Percentiles rank a stretch among this genome's conserved stretches.
Conservation (phyloP, 768 basidiomycete genomes). For the Rhodotorula babjevae region DNA sequence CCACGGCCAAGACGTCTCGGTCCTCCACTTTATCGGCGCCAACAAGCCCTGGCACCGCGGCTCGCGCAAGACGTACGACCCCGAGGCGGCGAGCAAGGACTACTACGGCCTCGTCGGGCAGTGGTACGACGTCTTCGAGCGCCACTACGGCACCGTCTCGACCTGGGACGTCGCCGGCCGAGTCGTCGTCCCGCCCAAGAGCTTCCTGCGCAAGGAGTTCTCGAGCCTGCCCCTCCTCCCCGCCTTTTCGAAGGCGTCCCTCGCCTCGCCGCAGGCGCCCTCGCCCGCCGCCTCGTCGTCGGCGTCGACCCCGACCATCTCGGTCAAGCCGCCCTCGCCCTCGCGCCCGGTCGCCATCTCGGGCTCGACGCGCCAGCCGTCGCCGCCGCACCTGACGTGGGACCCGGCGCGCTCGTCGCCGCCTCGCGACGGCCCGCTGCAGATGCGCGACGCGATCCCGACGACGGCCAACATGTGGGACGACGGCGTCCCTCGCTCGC, state of each 20-base stretch:
- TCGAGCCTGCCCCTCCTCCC: slow-evolving; percentile 52
- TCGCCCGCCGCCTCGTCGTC: background rate
- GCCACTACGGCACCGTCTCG: slow-evolving; percentile 65
- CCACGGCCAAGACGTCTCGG: slow-evolving; percentile 77
- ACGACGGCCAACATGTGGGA: slow-evolving; percentile 89
- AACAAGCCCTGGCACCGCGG: slow-evolving; percentile 80
- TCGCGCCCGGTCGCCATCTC: slow-evolving; percentile 16
- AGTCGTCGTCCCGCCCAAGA: slow-evolving; percentile 33
- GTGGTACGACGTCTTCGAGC: slow-evolving; percentile 89
- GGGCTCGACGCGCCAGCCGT: slow-evolving; percentile 15
- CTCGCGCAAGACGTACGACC: slow-evolving; percentile 27
- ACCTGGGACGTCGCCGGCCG: slow-evolving; percentile 42
- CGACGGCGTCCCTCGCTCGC: slow-evolving; percentile 51
- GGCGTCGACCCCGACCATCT: slow-evolving; percentile 11
- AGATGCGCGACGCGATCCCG: slow-evolving; percentile 60
- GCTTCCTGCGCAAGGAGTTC: slow-evolving; percentile 47
- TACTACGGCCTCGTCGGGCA: slow-evolving; percentile 77
- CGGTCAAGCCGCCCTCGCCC: slow-evolving; percentile 11
- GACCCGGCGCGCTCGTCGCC: slow-evolving; percentile 76
- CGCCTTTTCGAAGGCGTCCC: background rate
- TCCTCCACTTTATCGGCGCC: slow-evolving; percentile 90
- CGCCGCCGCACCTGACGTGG: slow-evolving; percentile 52
- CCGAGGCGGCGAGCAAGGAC: slow-evolving; percentile 53
- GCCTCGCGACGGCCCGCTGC: slow-evolving; percentile 56
- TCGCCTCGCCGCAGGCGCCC: background rate